Percentiles rank a stretch among this genome's conserved stretches.
These are phyloP conservation scores for Teratosphaeria gauchensis DNA, from an alignment of 2,329 filamentous ascomycete genomes.

Conservation along the genomic window DNA sequence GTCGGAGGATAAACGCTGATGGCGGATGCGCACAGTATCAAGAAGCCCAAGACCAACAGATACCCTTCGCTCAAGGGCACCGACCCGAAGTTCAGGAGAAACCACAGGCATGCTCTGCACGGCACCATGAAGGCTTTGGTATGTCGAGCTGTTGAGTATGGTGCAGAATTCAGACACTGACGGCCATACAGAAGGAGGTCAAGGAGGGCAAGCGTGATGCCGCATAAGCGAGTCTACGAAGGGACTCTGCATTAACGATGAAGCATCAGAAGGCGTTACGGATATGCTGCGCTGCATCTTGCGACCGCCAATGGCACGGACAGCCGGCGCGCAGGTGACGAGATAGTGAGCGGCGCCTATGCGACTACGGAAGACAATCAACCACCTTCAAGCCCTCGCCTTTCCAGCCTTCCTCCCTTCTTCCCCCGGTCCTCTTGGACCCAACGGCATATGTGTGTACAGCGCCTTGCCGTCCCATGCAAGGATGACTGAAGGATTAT, in stretches of 20 bases:
- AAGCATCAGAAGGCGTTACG: slow-evolving; percentile 2
- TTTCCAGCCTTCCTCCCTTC: slow-evolving; percentile 1
- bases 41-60: slow-evolving; percentile 98
- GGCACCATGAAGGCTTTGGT: slow-evolving; percentile 97
- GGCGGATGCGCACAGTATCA: slow-evolving; percentile 61
- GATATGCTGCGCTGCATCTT: neutral
- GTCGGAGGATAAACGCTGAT: neutral
- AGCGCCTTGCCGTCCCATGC: slow-evolving; percentile 52
- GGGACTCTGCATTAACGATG: neutral
- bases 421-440: slow-evolving; percentile 1
- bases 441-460: slow-evolving; percentile 60
- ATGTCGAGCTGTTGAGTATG: slow-evolving; percentile 34
- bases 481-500: slow-evolving; percentile 55
- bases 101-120: slow-evolving; percentile 99
- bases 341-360: neutral
- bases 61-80: slow-evolving; percentile 98
- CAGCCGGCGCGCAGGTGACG: neutral
- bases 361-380: neutral
- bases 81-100: slow-evolving; percentile 99
- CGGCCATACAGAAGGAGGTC: slow-evolving; percentile 71
- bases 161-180: slow-evolving; percentile 13
- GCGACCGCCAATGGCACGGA: neutral
- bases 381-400: neutral
- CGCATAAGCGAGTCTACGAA: slow-evolving; percentile 48
- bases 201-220: slow-evolving; percentile 90